These are phyloP conservation scores for Hericium rajendrae DNA, from an alignment of 768 basidiomycete genomes.

Conservation along the genomic window DNA sequence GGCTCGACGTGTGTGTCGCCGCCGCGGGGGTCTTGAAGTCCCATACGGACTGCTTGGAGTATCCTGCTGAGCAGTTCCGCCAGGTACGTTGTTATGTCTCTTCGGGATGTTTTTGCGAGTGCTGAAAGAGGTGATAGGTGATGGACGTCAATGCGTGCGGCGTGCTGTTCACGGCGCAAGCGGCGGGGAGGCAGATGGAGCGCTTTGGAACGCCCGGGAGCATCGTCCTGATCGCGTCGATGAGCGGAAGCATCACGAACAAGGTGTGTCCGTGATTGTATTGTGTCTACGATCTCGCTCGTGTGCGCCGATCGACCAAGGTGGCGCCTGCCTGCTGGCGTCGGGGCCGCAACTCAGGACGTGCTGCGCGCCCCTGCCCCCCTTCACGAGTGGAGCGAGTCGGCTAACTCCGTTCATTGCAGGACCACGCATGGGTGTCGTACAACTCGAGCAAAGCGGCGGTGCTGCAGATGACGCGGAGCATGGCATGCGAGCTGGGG, in stretches of 20 bases:
- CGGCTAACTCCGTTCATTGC: not conserved
- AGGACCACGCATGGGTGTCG: slow-evolving; percentile 70
- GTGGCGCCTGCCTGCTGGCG: not conserved
- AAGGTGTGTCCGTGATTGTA: slow-evolving; percentile 28
- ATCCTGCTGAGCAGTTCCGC: slow-evolving; percentile 54
- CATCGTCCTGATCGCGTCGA: slow-evolving; percentile 34
- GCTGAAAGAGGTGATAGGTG: slow-evolving; percentile 32
- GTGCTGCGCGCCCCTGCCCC: not conserved
- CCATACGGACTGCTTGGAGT: slow-evolving; percentile 55
- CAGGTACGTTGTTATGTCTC: slow-evolving; percentile 31
- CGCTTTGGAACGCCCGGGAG: slow-evolving; percentile 27
- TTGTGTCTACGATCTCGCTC: not conserved
- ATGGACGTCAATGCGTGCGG: slow-evolving; percentile 51
- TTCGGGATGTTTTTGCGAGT: not conserved
- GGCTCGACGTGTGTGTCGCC: slow-evolving; percentile 70
- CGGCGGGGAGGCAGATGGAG: slow-evolving; percentile 27
- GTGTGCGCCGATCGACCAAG: not conserved
- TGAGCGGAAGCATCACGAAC: slow-evolving; percentile 50
- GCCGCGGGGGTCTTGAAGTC: slow-evolving; percentile 64
- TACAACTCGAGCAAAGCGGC: slow-evolving; percentile 75
- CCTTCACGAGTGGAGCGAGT: too few relatives aligned
- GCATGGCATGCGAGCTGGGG: slow-evolving; percentile 77
- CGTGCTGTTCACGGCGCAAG: slow-evolving; percentile 27
- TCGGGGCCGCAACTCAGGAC: not conserved
- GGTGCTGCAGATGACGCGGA: slow-evolving; percentile 71